Evolutionary conservation across 441 rosid genomes (phyloP).

Genomic region (Adansonia gregorii): DNA sequence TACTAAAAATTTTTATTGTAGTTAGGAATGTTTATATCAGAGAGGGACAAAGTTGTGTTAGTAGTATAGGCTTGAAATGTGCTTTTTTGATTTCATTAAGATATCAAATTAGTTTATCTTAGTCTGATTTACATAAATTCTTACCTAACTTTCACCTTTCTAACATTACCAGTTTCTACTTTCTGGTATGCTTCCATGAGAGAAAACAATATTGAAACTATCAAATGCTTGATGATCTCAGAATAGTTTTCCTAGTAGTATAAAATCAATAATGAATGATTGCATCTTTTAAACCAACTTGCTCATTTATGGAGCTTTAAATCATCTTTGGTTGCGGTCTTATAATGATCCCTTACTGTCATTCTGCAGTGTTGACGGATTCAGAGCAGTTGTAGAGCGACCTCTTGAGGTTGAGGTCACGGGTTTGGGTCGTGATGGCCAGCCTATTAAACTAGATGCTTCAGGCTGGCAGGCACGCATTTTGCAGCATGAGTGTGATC

Average conservation of each 20-base stretch:
- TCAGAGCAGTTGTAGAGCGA: conserved; percentile 84
- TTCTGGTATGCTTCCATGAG: neutral
- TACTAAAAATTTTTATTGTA: too few species aligned
- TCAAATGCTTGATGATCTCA: neutral
- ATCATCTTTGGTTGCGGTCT: neutral
- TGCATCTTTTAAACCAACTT: neutral
- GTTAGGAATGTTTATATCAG: too few species aligned
- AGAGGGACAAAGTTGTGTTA: too few species aligned
- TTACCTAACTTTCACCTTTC: too few species aligned
- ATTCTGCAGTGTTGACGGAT: conserved; percentile 74
- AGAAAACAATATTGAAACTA: neutral
- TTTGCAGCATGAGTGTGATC: conserved; percentile 91
- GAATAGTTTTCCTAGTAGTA: neutral
- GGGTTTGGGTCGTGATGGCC: conserved; percentile 68
- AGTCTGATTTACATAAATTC: too few species aligned
- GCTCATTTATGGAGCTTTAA: neutral
- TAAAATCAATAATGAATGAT: too few species aligned
- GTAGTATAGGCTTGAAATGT: too few species aligned
- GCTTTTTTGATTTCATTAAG: too few species aligned
- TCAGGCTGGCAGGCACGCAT: conserved; percentile 96
- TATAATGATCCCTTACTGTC: neutral
- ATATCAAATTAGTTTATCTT: too few species aligned
- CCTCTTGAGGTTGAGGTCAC: conserved; percentile 76
- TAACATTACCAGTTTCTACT: neutral
- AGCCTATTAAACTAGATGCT: conserved; percentile 67